These are phyloP conservation scores for Verticillium tricorpus DNA, from an alignment of 2,329 filamentous ascomycete genomes.

Conservation along the genomic window DNA sequence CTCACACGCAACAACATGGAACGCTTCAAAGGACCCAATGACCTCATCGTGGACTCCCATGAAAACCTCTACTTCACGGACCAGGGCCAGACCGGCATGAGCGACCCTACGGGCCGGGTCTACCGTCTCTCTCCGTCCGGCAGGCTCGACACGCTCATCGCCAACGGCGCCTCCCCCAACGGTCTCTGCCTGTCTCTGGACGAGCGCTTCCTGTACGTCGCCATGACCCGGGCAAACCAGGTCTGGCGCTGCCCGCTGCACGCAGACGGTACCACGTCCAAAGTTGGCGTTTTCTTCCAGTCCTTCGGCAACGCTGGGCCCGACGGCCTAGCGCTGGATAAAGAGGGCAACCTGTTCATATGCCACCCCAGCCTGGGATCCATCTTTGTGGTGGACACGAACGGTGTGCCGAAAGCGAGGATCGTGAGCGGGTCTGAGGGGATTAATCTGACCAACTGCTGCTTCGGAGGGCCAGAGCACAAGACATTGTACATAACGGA, in stretches of 20 bases:
- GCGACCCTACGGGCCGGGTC: slow-evolving; percentile 33
- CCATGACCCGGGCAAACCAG: slow-evolving; percentile 34
- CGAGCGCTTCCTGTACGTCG: slow-evolving; percentile 33
- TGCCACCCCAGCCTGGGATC: slow-evolving; percentile 29
- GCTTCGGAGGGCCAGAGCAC: slow-evolving; percentile 30
- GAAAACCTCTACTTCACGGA: slow-evolving; percentile 38
- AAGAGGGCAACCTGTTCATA: slow-evolving; percentile 31
- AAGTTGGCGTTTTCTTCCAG: slow-evolving; percentile 33
- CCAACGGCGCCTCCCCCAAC: slow-evolving; percentile 34
- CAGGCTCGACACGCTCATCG: slow-evolving; percentile 29
- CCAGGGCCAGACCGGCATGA: slow-evolving; percentile 38
- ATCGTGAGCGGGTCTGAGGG: slow-evolving; percentile 26
- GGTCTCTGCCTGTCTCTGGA: slow-evolving; percentile 31
- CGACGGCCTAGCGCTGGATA: slow-evolving; percentile 32
- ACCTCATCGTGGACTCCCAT: slow-evolving; percentile 31
- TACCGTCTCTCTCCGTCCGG: slow-evolving; percentile 29
- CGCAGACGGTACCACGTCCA: slow-evolving; percentile 30
- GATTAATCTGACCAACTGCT: slow-evolving; percentile 34
- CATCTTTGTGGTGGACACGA: slow-evolving; percentile 29
- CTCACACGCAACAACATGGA: slow-evolving; percentile 33
- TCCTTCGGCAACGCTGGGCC: slow-evolving; percentile 34
- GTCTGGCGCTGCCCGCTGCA: slow-evolving; percentile 35
- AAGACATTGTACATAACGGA: slow-evolving; percentile 35
- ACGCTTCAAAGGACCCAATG: slow-evolving; percentile 37
- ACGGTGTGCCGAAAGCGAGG: slow-evolving; percentile 30